A percentile compares a stretch with the other conserved stretches of the same genome.
phyloP scores from a whole-genome alignment of 2,329 filamentous ascomycete species.

The Colletotrichum endophyticum region DNA sequence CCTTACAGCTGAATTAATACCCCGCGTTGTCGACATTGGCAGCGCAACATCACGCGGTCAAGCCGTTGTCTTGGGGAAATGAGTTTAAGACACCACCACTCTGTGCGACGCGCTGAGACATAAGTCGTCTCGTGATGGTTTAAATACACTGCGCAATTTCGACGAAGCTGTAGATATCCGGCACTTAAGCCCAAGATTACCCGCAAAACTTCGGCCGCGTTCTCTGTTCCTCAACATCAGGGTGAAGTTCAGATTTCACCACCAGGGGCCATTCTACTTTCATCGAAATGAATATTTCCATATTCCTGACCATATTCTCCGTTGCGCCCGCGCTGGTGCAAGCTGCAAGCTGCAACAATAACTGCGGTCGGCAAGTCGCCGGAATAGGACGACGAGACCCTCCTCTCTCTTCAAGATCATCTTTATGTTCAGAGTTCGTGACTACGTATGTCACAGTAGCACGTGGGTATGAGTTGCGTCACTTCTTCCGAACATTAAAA shows the following conservation, averaged over 20 bases:
- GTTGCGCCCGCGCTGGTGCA: not conserved
- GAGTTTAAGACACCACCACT: not conserved
- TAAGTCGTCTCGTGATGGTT: not conserved
- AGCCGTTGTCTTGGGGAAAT: not conserved
- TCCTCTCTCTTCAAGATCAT: not conserved
- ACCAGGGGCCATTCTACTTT: not conserved
- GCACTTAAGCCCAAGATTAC: not conserved
- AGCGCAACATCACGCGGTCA: not conserved
- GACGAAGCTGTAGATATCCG: not conserved
- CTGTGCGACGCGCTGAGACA: not conserved
- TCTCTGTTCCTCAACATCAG: not conserved
- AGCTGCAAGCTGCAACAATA: constrained; percentile 6
- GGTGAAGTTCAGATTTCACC: not conserved
- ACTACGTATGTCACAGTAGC: constrained; percentile 9
- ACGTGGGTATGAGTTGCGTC: not conserved
- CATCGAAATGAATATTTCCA: not conserved
- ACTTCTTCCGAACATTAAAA: not conserved
- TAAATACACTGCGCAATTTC: not conserved
- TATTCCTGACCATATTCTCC: not conserved
- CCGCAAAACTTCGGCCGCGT: not conserved
- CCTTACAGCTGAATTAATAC: not conserved
- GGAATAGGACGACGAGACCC: not conserved
- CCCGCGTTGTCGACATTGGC: not conserved
- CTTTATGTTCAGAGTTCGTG: constrained; percentile 13
- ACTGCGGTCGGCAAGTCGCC: constrained; percentile 11